These are phyloP conservation scores for Fulvia fulva DNA, from an alignment of 2,329 filamentous ascomycete genomes.

Conservation along the genomic window DNA sequence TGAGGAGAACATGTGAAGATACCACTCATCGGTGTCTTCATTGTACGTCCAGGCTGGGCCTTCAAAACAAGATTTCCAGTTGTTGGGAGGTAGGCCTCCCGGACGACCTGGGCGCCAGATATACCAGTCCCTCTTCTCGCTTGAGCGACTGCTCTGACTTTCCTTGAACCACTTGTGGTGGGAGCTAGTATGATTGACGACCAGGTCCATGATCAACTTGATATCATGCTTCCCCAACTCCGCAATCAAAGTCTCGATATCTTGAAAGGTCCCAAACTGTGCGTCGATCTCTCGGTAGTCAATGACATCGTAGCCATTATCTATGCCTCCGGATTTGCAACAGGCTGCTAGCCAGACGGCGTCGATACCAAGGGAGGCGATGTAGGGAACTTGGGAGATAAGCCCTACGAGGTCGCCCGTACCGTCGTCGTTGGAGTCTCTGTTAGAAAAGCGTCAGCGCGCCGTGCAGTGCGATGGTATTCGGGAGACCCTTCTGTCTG, in stretches of 20 bases:
- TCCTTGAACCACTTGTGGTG: conserved; percentile 58
- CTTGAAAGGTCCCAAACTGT: conserved; percentile 43
- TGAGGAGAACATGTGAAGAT: conserved; percentile 45
- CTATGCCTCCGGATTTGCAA: conserved; percentile 46
- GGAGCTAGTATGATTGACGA: conserved; percentile 30
- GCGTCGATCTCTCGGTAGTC: conserved; percentile 46
- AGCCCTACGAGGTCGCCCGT: conserved; percentile 61
- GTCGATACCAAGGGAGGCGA: conserved; percentile 58
- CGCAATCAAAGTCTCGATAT: conserved; percentile 43
- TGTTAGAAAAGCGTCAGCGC: background rate
- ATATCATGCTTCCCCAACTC: conserved; percentile 42
- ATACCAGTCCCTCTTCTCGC: conserved; percentile 58
- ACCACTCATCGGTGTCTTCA: conserved; percentile 44
- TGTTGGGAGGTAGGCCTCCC: conserved; percentile 57
- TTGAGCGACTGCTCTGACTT: conserved; percentile 46
- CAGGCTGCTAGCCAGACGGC: conserved; percentile 64
- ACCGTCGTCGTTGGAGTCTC: conserved; percentile 53
- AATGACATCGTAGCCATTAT: conserved; percentile 52
- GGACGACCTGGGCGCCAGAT: conserved; percentile 60
- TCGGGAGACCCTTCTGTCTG: too few relatives aligned
- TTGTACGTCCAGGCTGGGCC: conserved; percentile 44
- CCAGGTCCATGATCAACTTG: conserved; percentile 47
- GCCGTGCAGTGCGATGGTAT: background rate
- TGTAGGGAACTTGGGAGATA: conserved; percentile 60
- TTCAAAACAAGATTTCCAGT: conserved; percentile 40